Base-by-base conservation (phyloP, 805 yeast genomes). In the Saccharomycopsis olivae region DNA sequence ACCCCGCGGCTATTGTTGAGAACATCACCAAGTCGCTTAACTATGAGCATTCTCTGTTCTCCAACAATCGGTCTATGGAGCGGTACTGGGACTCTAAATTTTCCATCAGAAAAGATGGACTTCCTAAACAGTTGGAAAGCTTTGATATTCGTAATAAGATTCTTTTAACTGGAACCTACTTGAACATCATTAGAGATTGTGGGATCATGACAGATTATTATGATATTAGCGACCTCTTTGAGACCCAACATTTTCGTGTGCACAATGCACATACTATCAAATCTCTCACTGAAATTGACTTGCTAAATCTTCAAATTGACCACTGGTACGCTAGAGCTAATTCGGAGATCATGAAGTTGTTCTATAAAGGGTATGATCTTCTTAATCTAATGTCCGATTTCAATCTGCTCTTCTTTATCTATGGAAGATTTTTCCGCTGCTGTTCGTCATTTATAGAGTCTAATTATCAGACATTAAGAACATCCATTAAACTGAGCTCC, bases 161-260 rank as follows among this genome's bases (percentile, higher is more conserved):
- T 0, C 61, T 89, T 18, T 63, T 76, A 37, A 84, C 96, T 0
- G 99, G 99, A 1, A 88, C 86, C 57, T 78, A 78, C 50, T 61
- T 87, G 41, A 83, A 85, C 51, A 78, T 89, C 2, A 65, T 82
- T 33, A 68, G 73, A 40, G 75, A 69, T 41, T 76, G 83, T 51
- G 80, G 78, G 0, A 59, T 72, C 3, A 51, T 50, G 0, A 52
- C 51, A 33, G 53, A 54, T 29, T 30, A 61, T 43, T 58, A 59
- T 43, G 55, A 65, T 53, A 6, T 8, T 8, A 29, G 17, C 1
- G 21, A 29, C 9, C 19, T 14, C 11, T 17, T 3, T 9, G 11
- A 17, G 8, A 20, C 8, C 5, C 8, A n/a, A 9, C 10, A 10
- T 2, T 28, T 21, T 21, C n/a, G 18, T 17, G 11, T 24, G 8